Conservation (phyloP, 2,329 filamentous ascomycete genomes). For the Talaromyces sp. region DNA sequence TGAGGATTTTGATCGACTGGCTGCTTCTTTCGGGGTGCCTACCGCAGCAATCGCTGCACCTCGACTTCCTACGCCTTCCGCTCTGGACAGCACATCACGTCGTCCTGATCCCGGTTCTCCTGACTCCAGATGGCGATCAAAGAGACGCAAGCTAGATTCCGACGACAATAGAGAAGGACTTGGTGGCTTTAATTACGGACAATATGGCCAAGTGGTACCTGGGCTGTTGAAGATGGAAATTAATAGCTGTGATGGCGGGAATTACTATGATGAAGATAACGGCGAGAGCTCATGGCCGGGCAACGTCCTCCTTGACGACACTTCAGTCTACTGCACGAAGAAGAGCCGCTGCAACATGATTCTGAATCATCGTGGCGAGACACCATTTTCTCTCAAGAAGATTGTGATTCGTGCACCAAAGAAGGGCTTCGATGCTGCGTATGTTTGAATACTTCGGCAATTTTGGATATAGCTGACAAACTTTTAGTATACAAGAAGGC, state of each 20-base stretch:
- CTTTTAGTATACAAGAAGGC: slow-evolving; percentile 75
- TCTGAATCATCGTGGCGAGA: slow-evolving; percentile 73
- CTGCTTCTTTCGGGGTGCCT: neutral
- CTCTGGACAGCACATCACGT: neutral
- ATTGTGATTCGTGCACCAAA: slow-evolving; percentile 83
- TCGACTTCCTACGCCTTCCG: neutral
- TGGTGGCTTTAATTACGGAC: slow-evolving; percentile 73
- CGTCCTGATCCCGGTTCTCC: slow-evolving; percentile 22
- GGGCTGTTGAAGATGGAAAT: slow-evolving; percentile 83
- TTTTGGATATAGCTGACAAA: neutral
- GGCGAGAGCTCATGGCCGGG: slow-evolving; percentile 63
- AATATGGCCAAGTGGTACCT: slow-evolving; percentile 80
- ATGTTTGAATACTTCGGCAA: slow-evolving; percentile 43
- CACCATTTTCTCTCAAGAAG: slow-evolving; percentile 79
- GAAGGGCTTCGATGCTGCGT: slow-evolving; percentile 80
- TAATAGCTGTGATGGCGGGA: slow-evolving; percentile 81
- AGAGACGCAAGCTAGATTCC: slow-evolving; percentile 68
- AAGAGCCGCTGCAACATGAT: slow-evolving; percentile 84
- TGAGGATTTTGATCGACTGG: neutral
- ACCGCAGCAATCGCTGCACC: neutral
- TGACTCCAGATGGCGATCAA: slow-evolving; percentile 51
- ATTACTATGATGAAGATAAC: slow-evolving; percentile 59
- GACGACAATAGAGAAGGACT: slow-evolving; percentile 51
- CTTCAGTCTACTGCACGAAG: slow-evolving; percentile 85
- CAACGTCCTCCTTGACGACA: slow-evolving; percentile 79